Evolutionary conservation across 805 yeast genomes (phyloP).

Genomic region (Wickerhamomyces sydowiorum): DNA sequence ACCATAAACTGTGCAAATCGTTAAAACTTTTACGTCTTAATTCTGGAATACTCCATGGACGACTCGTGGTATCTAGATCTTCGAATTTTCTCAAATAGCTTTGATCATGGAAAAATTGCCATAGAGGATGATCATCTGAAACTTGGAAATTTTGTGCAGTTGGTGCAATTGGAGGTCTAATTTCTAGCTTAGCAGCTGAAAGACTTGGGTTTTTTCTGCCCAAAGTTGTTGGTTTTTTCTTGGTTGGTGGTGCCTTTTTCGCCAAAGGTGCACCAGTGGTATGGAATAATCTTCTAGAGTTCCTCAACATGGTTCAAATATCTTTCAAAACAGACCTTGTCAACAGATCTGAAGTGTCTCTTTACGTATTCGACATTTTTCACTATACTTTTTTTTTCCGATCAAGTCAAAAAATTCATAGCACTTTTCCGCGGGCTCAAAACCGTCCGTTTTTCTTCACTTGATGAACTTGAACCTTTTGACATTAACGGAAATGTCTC

Average conservation of each 20-base stretch:
- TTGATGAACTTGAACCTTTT: no score
- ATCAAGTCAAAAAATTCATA: conserved; percentile 14
- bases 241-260: conserved; percentile 5
- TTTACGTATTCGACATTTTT: not conserved
- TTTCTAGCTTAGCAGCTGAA: conserved; percentile 24
- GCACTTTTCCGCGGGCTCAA: not conserved
- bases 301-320: not conserved
- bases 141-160: conserved; percentile 66
- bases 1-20: conserved; percentile 91
- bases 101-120: conserved; percentile 80
- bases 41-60: conserved; percentile 86
- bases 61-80: conserved; percentile 48
- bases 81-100: conserved; percentile 53
- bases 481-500: no score
- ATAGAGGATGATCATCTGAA: conserved; percentile 84
- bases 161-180: conserved; percentile 84
- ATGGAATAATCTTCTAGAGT: not conserved
- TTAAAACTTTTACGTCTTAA: conserved; percentile 87
- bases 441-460: not conserved
- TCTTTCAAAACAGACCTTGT: not conserved
- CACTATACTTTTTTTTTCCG: not conserved
- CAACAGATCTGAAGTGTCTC: not conserved
- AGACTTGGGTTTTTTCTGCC: conserved; percentile 10
- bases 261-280: conserved; percentile 11
- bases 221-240: conserved; percentile 15